Percentiles rank a stretch among this genome's conserved stretches.
phyloP scores from a whole-genome alignment of 2,329 filamentous ascomycete genomes.

The Triangularia verruculosa region DNA sequence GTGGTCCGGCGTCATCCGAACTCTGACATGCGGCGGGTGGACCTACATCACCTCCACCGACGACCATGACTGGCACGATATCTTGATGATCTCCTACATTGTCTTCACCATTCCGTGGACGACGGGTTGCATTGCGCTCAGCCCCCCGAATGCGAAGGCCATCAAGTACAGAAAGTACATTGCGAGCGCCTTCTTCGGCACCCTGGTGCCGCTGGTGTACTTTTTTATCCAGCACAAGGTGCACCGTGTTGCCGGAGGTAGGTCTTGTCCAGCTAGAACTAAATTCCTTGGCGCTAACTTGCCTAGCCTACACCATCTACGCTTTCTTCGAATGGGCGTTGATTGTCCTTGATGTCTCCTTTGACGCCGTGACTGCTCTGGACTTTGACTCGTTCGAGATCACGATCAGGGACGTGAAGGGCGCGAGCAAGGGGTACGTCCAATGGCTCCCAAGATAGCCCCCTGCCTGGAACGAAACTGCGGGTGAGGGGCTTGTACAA shows the following conservation, averaged over 20 bases:
- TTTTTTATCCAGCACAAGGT: constrained; percentile 99
- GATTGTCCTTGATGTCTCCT: constrained; percentile 91
- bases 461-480: constrained; percentile 4
- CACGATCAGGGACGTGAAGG: constrained; percentile 83
- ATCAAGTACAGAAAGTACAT: constrained; percentile 87
- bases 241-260: constrained; percentile 88
- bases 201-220: constrained; percentile 85
- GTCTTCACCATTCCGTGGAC: constrained; percentile 96
- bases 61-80: constrained; percentile 97
- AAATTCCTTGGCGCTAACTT: constrained; percentile 8
- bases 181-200: constrained; percentile 82
- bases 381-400: constrained; percentile 91
- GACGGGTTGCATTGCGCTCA: constrained; percentile 80
- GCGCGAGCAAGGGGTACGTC: constrained; percentile 96
- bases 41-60: constrained; percentile 98
- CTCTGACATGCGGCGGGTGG: constrained; percentile 94
- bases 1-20: constrained; percentile 77
- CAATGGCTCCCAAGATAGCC: constrained; percentile 86
- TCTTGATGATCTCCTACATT: constrained; percentile 98
- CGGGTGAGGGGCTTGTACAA: constrained; percentile 21
- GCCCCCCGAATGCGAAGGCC: constrained; percentile 76
- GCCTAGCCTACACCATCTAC: constrained; percentile 88
- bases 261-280: constrained; percentile 32
- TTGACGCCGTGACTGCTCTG: constrained; percentile 89
- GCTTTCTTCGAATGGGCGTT: constrained; percentile 97